A percentile compares a stretch with the other conserved stretches of the same genome.
These are phyloP conservation scores for Eucalyptus polybractea DNA, from an alignment of 345 rosid genomes.

Conservation along the genomic window DNA sequence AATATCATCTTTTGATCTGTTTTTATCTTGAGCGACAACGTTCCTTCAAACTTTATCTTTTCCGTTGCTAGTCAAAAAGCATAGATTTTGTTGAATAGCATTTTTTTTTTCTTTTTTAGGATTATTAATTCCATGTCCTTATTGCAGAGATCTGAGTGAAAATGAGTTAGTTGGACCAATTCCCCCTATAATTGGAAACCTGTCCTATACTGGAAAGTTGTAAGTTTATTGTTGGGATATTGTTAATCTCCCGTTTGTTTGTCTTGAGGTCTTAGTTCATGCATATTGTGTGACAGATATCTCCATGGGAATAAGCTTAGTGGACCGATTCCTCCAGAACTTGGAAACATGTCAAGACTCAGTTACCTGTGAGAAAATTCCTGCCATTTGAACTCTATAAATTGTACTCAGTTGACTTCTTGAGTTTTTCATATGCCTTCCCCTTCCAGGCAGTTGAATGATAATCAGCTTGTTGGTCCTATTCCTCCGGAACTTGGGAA, in stretches of 20 bases:
- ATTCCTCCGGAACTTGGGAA: conserved; percentile 95
- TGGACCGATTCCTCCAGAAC: conserved; percentile 90
- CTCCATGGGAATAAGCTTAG: conserved; percentile 89
- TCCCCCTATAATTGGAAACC: conserved; percentile 86
- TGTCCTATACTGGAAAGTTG: conserved; percentile 89
- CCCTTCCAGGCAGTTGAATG: conserved; percentile 62
- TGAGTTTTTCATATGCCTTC: too few relatives aligned
- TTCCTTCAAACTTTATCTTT: not conserved
- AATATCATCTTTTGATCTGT: not conserved
- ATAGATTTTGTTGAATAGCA: not conserved
- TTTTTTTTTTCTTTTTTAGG: not conserved
- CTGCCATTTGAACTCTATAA: not conserved
- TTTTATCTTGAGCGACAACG: not conserved
- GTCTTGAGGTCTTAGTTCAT: not conserved
- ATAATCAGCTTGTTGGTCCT: conserved; percentile 50
- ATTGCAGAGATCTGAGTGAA: conserved; percentile 78
- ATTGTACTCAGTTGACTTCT: not conserved
- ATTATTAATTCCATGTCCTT: not conserved
- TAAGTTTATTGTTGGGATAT: conserved; percentile 9
- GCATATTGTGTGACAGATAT: conserved; percentile 29
- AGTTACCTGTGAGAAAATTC: conserved; percentile 66
- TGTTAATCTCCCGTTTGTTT: not conserved
- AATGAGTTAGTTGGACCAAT: conserved; percentile 81
- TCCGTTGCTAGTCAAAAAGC: not conserved
- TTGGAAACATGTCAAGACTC: conserved; percentile 92